These are phyloP conservation scores for Scytalidium lignicola DNA, from an alignment of 2,329 filamentous ascomycete genomes.

Conservation along the genomic window DNA sequence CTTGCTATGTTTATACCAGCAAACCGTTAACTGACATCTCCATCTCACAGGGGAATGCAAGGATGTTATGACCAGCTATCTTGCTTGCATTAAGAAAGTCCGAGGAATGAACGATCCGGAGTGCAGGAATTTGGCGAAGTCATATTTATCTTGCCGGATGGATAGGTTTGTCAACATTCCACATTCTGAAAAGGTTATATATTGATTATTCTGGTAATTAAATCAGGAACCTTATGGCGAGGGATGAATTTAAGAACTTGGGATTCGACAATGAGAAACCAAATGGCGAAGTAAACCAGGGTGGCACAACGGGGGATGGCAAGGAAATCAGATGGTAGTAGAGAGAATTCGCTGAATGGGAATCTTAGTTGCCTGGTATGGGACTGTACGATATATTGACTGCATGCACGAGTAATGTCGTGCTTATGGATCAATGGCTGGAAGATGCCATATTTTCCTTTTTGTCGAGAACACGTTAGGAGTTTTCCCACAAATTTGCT, in stretches of 20 bases:
- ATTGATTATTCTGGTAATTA: not conserved
- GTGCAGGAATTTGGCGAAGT: slow-evolving; percentile 81
- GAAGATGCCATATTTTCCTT: too few species aligned
- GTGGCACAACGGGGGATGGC: slow-evolving; percentile 1
- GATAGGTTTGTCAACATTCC: slow-evolving; percentile 61
- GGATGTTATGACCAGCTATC: slow-evolving; percentile 76
- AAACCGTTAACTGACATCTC: slow-evolving; percentile 3
- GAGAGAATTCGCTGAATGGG: too few species aligned
- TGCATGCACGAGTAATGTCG: too few species aligned
- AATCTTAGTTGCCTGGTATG: too few species aligned
- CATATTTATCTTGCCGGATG: slow-evolving; percentile 89
- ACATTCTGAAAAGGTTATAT: not conserved
- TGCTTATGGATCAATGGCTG: too few species aligned
- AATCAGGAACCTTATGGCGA: slow-evolving; percentile 85
- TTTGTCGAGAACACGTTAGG: too few species aligned
- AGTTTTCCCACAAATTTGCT: too few species aligned
- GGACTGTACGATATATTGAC: too few species aligned
- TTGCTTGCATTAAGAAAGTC: slow-evolving; percentile 79
- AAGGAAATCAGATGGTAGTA: not conserved
- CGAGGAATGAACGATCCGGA: slow-evolving; percentile 80
- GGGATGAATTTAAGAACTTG: slow-evolving; percentile 89
- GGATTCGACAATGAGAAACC: slow-evolving; percentile 55
- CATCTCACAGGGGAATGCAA: slow-evolving; percentile 76
- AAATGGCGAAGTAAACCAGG: not conserved
- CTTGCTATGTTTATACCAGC: not conserved